Evolutionary conservation across 495 filamentous ascomycete genomes (phyloP).

Genomic region (Physcia stellaris): DNA sequence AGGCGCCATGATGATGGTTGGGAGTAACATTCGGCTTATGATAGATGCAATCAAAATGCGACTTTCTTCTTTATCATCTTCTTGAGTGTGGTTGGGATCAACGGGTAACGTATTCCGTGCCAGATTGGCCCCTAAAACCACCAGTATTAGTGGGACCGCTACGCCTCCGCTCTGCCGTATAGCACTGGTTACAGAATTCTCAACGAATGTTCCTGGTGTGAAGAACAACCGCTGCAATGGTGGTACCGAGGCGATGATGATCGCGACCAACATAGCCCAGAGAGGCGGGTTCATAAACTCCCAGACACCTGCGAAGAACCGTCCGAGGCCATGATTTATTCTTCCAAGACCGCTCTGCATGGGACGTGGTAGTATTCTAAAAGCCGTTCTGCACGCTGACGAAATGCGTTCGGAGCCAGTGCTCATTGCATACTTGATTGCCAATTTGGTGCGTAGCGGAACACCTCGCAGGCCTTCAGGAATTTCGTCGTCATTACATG

Average conservation of each 20-base stretch:
- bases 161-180: constrained; percentile 75
- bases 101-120: constrained; percentile 57
- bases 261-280: constrained; percentile 87
- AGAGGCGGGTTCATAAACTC: constrained; percentile 97
- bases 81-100: constrained; percentile 41
- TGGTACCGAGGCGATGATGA: constrained; percentile 85
- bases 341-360: constrained; percentile 39
- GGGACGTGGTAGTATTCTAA: constrained; percentile 40
- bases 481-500: background rate
- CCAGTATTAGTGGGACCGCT: constrained; percentile 86
- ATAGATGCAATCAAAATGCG: constrained; percentile 76
- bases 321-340: constrained; percentile 25
- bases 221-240: constrained; percentile 76
- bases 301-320: constrained; percentile 56
- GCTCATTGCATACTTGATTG: background rate
- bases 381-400: constrained; percentile 9
- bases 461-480: constrained; percentile 3
- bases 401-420: too few species aligned
- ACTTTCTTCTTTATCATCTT: constrained; percentile 53
- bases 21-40: constrained; percentile 81
- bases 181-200: constrained; percentile 84
- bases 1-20: constrained; percentile 88
- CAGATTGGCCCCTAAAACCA: constrained; percentile 91
- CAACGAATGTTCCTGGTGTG: constrained; percentile 73
- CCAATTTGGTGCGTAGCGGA: background rate